These are phyloP conservation scores for Corymbia citriodora DNA, from an alignment of 441 rosid genomes.

Conservation along the genomic window DNA sequence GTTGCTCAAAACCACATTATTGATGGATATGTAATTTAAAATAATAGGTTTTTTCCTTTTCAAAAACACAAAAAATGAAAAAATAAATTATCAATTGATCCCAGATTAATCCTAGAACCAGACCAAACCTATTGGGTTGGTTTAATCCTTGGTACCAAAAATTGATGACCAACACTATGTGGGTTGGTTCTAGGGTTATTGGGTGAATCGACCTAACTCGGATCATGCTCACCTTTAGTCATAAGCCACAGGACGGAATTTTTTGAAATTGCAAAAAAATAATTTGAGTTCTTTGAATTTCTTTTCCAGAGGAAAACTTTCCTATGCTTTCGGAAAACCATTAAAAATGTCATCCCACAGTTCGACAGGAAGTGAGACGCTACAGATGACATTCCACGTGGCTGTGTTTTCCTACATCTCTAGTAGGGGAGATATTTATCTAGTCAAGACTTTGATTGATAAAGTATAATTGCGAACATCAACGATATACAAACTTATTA, in stretches of 20 bases:
- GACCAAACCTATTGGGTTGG: too few species aligned
- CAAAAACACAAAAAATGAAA: too few species aligned
- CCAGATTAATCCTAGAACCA: too few species aligned
- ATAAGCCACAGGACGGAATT: neutral
- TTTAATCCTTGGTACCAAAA: too few species aligned
- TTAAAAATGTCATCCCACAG: neutral
- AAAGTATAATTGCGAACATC: neutral
- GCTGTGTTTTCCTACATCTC: neutral
- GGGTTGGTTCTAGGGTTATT: too few species aligned
- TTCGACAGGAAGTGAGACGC: neutral
- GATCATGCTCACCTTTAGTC: too few species aligned
- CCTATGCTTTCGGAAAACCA: neutral
- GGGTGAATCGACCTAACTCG: too few species aligned
- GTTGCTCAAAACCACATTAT: too few species aligned
- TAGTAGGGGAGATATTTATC: neutral
- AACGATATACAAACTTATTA: neutral
- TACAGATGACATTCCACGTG: neutral
- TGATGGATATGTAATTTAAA: too few species aligned
- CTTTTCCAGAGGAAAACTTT: neutral
- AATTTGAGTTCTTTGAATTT: neutral
- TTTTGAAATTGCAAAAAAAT: neutral
- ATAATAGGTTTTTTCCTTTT: too few species aligned
- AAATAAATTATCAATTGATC: too few species aligned
- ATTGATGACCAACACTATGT: too few species aligned
- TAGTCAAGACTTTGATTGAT: neutral